Conservation (phyloP, 257 asterid genomes). For the Nicotiana tabacum region DNA sequence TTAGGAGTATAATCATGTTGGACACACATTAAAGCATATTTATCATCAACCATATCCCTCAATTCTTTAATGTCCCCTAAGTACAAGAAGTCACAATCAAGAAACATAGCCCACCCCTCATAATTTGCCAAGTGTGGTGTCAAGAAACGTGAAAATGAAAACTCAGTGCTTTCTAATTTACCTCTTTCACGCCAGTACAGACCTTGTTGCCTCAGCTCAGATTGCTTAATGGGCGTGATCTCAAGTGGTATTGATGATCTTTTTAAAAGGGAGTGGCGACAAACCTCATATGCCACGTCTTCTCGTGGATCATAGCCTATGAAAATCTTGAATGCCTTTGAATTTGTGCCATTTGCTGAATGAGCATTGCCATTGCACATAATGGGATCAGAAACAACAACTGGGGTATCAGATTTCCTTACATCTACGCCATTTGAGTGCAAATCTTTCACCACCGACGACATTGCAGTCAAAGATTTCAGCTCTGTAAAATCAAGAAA, state of each 20-base stretch:
- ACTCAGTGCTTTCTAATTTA: constrained; percentile 79
- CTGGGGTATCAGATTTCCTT: neutral
- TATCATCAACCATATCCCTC: constrained; percentile 52
- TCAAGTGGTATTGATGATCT: constrained; percentile 80
- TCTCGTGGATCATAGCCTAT: constrained; percentile 79
- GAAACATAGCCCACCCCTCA: constrained; percentile 90
- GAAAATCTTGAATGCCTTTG: constrained; percentile 50
- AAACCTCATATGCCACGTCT: constrained; percentile 78
- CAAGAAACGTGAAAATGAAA: constrained; percentile 71
- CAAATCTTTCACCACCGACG: constrained; percentile 19
- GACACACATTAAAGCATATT: constrained; percentile 77
- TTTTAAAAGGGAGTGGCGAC: constrained; percentile 55
- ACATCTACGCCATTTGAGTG: constrained; percentile 2
- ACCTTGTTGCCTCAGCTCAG: constrained; percentile 56
- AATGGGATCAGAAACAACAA: neutral
- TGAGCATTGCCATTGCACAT: neutral
- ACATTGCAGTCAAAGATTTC: constrained; percentile 5
- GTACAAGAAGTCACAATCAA: constrained; percentile 80
- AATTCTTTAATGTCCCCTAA: constrained; percentile 58
- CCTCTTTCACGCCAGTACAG: constrained; percentile 83
- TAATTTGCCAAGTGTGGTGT: constrained; percentile 56
- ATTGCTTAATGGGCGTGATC: constrained; percentile 64
- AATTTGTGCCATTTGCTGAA: constrained; percentile 16
- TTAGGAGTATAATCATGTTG: constrained; percentile 85
- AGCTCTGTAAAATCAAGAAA: neutral